Evolutionary conservation across 2,329 filamentous ascomycete genomes (phyloP).

Genomic region (Mollisia scopiformis): DNA sequence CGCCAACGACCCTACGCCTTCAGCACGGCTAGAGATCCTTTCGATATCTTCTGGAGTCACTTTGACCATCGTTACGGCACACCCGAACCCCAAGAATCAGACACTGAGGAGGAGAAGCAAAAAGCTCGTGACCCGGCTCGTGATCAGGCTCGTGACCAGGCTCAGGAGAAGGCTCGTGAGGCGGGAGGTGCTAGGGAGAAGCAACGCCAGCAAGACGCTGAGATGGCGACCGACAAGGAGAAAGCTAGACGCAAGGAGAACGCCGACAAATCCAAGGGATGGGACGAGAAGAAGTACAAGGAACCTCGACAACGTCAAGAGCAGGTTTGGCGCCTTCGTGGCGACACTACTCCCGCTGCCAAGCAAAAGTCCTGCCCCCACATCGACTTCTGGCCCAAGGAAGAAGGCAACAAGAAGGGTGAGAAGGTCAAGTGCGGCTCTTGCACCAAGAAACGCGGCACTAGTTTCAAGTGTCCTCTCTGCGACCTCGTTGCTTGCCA

Average conservation of each 20-base stretch:
- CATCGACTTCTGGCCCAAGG: constrained; percentile 23
- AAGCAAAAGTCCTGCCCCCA: constrained; percentile 22
- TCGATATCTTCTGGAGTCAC: too few species aligned
- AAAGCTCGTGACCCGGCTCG: too few species aligned
- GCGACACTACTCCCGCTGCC: constrained; percentile 10
- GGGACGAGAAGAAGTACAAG: background rate
- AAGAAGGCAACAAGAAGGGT: constrained; percentile 20
- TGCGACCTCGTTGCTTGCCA: constrained; percentile 22
- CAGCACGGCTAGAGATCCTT: too few species aligned
- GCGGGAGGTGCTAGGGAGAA: background rate
- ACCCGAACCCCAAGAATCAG: background rate
- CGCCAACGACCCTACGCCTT: too few species aligned
- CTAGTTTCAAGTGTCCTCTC: constrained; percentile 21
- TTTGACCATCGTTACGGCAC: too few species aligned
- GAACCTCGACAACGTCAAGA: background rate
- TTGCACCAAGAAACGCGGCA: constrained; percentile 23
- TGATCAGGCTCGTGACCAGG: background rate
- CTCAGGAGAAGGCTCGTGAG: background rate
- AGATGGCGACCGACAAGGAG: background rate
- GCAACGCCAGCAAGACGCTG: background rate
- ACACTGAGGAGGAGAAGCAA: too few species aligned
- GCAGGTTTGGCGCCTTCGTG: background rate
- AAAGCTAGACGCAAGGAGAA: background rate
- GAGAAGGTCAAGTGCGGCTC: constrained; percentile 24
- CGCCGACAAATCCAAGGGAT: background rate